These are phyloP conservation scores for Colletotrichum sp. DNA, from an alignment of 2,329 filamentous ascomycete genomes.

Conservation along the genomic window DNA sequence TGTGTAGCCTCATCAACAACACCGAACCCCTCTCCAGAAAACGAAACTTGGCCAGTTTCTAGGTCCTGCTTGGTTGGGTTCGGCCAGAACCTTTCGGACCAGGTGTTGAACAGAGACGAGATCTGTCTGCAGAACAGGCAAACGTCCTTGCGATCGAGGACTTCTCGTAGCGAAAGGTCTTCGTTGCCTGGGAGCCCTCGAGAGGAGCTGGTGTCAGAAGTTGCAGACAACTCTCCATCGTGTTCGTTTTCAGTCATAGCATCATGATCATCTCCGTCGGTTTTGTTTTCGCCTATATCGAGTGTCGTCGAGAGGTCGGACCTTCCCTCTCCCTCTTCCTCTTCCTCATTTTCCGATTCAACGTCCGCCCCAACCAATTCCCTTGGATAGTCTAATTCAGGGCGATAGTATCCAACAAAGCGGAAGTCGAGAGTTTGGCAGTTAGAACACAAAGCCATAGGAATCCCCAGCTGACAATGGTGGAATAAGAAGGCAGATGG, in stretches of 20 bases:
- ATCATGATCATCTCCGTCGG: fast-evolving
- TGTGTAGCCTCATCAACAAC: neutral
- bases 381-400: neutral
- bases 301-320: fast-evolving
- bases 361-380: fast-evolving
- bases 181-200: neutral
- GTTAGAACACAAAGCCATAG: neutral
- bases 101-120: neutral
- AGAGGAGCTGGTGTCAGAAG: neutral
- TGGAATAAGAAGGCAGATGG: neutral
- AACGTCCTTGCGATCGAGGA: neutral
- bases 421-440: neutral
- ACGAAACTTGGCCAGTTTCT: neutral
- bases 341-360: neutral
- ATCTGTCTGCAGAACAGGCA: neutral
- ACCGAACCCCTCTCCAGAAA: fast-evolving
- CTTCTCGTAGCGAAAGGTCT: neutral
- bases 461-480: neutral
- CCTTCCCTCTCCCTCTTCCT: neutral
- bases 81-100: neutral
- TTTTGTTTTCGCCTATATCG: neutral
- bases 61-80: neutral
- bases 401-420: neutral
- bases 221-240: neutral
- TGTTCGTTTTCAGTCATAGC: fast-evolving